Base-by-base conservation (phyloP, 805 yeast genomes). In the Kodamaea nitidulidarum region DNA sequence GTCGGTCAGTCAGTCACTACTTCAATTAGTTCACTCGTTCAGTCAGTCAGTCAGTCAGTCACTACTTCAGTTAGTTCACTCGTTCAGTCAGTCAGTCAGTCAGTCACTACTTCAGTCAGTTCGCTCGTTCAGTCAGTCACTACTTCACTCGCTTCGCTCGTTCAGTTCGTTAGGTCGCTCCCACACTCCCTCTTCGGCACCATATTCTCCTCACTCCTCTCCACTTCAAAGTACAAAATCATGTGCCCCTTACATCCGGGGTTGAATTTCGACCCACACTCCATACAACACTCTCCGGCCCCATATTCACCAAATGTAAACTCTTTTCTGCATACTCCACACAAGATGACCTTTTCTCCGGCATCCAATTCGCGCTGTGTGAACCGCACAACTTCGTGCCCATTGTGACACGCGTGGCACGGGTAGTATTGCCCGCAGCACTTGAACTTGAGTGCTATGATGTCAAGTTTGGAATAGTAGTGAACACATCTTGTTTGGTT, bases 231-330 rank as follows among this genome's bases (percentile, higher is more conserved):
- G 46, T 68, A 68, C 11, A 65, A 36, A 28, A 55, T 42, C 40
- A 63, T 63, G 45, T 68, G 73, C 7, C 48, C 43, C n/a, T 58
- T 44, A 44, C 73, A 68, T 3, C 55, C 55, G 2, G 70, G 70
- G 45, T 68, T 68, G 45, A 67, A 67, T 7, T 28, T 22, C 1
- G 58, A 48, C 1, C 28, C 28, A 44, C 73, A 67, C 24, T 39
- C 32, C 2, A 41, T 12, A 37, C 73, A 67, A 6, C 15, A 12
- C 11, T 35, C 12, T 48, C 44, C 10, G 12, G n/a, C 6, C 17
- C 40, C 25, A 36, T 67, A 67, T 44, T 64, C 51, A 1, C 32
- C 38, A 38, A 62, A 65, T 1, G 60, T 53, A 39, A 64, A 41
- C 36, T 57, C 59, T 14, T 36, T 9, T 15, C 49, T 41, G 42